Base-by-base conservation (phyloP, 2,329 filamentous ascomycete species). In the Sarocladium kiliense region DNA sequence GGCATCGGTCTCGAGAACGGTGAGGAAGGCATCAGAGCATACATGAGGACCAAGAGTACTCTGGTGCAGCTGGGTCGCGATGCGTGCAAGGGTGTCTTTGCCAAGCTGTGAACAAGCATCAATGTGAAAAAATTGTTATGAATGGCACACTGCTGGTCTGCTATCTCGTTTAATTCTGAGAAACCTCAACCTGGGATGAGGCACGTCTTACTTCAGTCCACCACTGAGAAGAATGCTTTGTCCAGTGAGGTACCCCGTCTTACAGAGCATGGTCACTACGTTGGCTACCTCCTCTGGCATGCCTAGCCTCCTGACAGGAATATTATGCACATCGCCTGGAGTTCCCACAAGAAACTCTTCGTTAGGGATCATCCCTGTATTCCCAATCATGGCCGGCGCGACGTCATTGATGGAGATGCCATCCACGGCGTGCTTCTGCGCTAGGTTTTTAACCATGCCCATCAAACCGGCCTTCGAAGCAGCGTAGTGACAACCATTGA, bases 1-100 rank as follows among this genome's bases (percentile, higher is more conserved):
- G 91, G 91, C 32, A 74, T 96, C 10, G 91, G 91, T 0, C 85
- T 95, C 1, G 91, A 96, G 77, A 96, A 96, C 68, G 91, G 91
- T 3, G 77, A 84, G 57, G 83, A 81, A 63, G 91, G 91, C 0
- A 78, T 96, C 54, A 86, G 88, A 69, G 87, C 88, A 3, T 96
- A 91, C 86, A 81, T 91, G 54, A 78, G 84, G 72, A 94, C 92
- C 63, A 95, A 94, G 78, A 95, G 90, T 71, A 95, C 90, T 1
- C 71, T 96, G 27, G 86, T 96, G 2, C 91, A 96, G 69, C 88
- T 92, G 78, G 83, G 84, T 41, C 32, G 77, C 70, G 58, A 87
- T 86, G 56, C 82, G 77, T 56, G 91, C 81, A 68, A 68, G 41
- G 71, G 68, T 9, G 86, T 91, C 0, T 96, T 94, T 71, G 77